Conservation (phyloP, 2,329 filamentous ascomycete genomes). For the Phyllosticta citriasiana region DNA sequence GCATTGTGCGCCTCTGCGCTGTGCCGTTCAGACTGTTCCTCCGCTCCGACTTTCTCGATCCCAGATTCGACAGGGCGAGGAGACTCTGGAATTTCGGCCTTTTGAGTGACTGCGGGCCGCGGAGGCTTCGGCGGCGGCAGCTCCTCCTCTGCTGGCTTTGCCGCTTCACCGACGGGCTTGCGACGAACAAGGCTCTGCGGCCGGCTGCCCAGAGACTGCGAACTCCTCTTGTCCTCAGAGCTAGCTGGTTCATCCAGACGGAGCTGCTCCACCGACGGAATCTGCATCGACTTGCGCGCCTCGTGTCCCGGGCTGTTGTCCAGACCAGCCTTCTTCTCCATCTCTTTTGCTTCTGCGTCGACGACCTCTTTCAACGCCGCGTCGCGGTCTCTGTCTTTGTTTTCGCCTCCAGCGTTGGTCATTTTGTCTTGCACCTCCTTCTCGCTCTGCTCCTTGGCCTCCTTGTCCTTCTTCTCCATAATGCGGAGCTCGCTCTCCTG, state of each 20-base stretch:
- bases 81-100: background rate
- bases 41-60: background rate
- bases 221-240: background rate
- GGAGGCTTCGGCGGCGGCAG: constrained; percentile 1
- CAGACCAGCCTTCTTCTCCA: constrained; percentile 2
- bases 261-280: background rate
- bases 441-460: constrained; percentile 29
- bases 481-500: constrained; percentile 36
- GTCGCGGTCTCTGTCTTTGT: background rate
- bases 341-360: constrained; percentile 3
- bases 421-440: constrained; percentile 16
- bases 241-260: background rate
- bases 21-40: background rate
- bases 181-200: background rate
- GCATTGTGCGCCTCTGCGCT: background rate
- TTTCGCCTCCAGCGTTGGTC: background rate
- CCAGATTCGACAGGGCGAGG: background rate
- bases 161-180: background rate
- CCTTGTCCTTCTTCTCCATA: constrained; percentile 35
- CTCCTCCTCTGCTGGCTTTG: background rate
- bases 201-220: background rate
- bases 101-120: background rate
- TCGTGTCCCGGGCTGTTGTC: background rate
- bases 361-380: constrained; percentile 5
- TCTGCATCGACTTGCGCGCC: background rate